Evolutionary conservation across 2,329 filamentous ascomycete genomes (phyloP).

Genomic region (Clonostachys byssicola): DNA sequence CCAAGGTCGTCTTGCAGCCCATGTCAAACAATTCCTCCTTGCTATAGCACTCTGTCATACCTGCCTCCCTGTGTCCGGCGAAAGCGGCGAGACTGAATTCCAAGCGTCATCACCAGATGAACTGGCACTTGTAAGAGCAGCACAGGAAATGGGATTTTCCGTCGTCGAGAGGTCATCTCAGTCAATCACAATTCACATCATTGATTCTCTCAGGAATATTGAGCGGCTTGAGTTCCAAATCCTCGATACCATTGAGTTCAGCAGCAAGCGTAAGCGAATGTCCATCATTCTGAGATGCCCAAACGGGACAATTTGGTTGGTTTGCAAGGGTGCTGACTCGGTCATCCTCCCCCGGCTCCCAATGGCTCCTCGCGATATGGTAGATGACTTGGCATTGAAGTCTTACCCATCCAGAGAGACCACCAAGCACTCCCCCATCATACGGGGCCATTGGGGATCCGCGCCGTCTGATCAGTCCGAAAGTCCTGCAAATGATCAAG

Average conservation of each 20-base stretch:
- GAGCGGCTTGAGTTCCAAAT: conserved; percentile 80
- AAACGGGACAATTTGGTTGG: conserved; percentile 89
- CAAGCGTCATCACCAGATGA: conserved; percentile 97
- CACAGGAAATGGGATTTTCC: conserved; percentile 77
- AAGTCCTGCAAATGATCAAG: conserved; percentile 60
- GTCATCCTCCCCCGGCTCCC: conserved; percentile 91
- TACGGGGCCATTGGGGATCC: conserved; percentile 49
- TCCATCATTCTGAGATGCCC: conserved; percentile 95
- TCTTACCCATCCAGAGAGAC: conserved; percentile 57
- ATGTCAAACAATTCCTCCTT: conserved; percentile 79
- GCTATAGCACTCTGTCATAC: conserved; percentile 91
- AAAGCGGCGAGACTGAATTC: conserved; percentile 86
- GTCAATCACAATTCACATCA: conserved; percentile 67
- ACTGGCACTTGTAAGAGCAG: conserved; percentile 92
- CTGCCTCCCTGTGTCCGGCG: conserved; percentile 86
- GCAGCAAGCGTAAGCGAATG: conserved; percentile 91
- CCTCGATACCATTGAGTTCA: conserved; percentile 97
- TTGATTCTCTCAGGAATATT: conserved; percentile 63
- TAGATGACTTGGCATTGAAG: conserved; percentile 68
- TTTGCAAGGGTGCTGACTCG: conserved; percentile 95
- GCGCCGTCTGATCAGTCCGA: conserved; percentile 50
- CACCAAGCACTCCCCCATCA: conserved; percentile 52
- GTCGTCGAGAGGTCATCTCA: conserved; percentile 89
- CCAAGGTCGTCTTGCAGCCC: conserved; percentile 71
- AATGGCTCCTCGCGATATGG: conserved; percentile 66